Evolutionary conservation across 2,329 filamentous ascomycete species (phyloP).

Genomic region (Leptographium radiaticola): DNA sequence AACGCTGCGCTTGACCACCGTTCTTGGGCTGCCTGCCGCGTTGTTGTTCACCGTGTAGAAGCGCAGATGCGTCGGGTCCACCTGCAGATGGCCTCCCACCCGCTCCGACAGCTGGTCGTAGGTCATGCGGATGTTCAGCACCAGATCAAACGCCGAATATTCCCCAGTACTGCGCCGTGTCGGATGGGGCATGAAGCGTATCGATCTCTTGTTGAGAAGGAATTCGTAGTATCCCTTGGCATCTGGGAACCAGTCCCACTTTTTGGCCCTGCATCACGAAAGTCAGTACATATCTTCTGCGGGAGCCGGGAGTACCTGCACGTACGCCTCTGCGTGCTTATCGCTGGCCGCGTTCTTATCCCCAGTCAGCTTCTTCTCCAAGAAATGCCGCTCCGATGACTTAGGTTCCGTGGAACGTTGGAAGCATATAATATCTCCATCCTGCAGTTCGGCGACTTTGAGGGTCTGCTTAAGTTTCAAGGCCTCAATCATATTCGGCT

Average conservation of each 20-base stretch:
- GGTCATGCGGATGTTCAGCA: slow-evolving; percentile 73
- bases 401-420: slow-evolving; percentile 50
- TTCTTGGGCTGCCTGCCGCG: slow-evolving; percentile 63
- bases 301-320: slow-evolving; percentile 21
- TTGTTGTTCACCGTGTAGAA: slow-evolving; percentile 72
- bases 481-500: slow-evolving; percentile 90
- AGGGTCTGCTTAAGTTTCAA: slow-evolving; percentile 87
- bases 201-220: slow-evolving; percentile 66
- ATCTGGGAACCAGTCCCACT: slow-evolving; percentile 48
- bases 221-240: slow-evolving; percentile 88
- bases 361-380: slow-evolving; percentile 24
- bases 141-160: slow-evolving; percentile 58
- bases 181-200: slow-evolving; percentile 64
- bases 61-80: slow-evolving; percentile 76
- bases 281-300: neutral
- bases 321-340: neutral
- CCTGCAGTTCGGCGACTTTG: slow-evolving; percentile 84
- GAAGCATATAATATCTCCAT: slow-evolving; percentile 94
- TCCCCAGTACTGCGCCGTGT: slow-evolving; percentile 39
- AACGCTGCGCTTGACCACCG: slow-evolving; percentile 58
- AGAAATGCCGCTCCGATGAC: slow-evolving; percentile 18
- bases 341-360: slow-evolving; percentile 16
- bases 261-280: slow-evolving; percentile 16
- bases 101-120: slow-evolving; percentile 81
- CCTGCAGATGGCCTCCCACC: slow-evolving; percentile 62